Conservation (phyloP, 2,329 filamentous ascomycete species). For the Pseudogymnoascus pannorum region DNA sequence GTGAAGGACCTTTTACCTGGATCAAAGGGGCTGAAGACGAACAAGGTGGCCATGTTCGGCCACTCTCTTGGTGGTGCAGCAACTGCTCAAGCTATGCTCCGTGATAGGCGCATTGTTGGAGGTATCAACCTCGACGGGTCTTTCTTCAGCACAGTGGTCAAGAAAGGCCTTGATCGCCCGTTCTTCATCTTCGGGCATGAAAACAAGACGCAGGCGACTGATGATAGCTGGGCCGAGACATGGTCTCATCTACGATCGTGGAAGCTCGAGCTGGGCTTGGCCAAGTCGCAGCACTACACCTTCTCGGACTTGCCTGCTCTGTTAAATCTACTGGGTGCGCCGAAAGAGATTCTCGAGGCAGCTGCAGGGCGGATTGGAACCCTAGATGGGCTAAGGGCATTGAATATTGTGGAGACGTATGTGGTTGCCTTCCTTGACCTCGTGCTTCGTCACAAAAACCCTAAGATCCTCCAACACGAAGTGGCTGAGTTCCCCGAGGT, state of each 20-base stretch:
- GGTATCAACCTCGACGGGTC: conserved; percentile 34
- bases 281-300: conserved; percentile 25
- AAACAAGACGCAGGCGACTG: conserved; percentile 21
- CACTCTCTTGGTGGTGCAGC: conserved; percentile 31
- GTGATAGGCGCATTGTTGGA: conserved; percentile 27
- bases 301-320: conserved; percentile 28
- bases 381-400: conserved; percentile 23
- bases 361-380: conserved; percentile 24
- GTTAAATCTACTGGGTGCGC: conserved; percentile 20
- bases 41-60: conserved; percentile 28
- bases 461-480: conserved; percentile 11
- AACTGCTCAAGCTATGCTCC: conserved; percentile 26
- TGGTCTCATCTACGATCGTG: conserved; percentile 24
- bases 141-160: conserved; percentile 25
- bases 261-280: conserved; percentile 27
- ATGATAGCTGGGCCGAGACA: conserved; percentile 23
- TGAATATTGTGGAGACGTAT: conserved; percentile 27
- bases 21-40: conserved; percentile 21
- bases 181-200: conserved; percentile 29
- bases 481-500: conserved; percentile 20
- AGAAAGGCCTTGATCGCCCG: conserved; percentile 23
- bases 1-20: conserved; percentile 11
- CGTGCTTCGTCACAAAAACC: conserved; percentile 18
- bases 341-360: conserved; percentile 16
- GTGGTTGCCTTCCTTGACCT: conserved; percentile 27